These are phyloP conservation scores for Babesia ovata DNA, from an alignment of 169 alveolate genomes.

Conservation along the genomic window DNA sequence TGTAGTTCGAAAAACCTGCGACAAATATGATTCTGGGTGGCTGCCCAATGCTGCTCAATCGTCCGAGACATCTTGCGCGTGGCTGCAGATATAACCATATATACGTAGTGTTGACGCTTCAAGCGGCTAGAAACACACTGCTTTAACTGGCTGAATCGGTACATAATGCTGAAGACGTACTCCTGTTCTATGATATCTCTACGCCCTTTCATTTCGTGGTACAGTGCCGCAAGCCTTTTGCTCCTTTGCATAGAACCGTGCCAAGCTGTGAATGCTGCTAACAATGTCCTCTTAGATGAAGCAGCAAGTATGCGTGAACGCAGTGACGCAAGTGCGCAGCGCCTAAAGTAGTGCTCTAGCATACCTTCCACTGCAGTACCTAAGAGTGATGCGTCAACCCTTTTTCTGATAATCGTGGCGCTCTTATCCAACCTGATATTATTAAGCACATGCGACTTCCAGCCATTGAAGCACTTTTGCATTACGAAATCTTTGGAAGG, in stretches of 20 bases:
- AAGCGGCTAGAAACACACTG: background rate
- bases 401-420: background rate
- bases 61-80: background rate
- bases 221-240: background rate
- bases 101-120: background rate
- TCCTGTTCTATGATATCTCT: background rate
- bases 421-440: background rate
- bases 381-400: background rate
- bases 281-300: background rate
- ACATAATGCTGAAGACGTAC: constrained; percentile 1
- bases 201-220: background rate
- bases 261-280: background rate
- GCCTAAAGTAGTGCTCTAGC: background rate
- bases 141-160: constrained; percentile 7
- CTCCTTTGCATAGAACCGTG: background rate
- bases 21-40: constrained; percentile 3
- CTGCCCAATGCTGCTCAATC: background rate
- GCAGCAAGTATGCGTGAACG: background rate
- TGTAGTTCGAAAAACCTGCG: constrained; percentile 20
- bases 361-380: background rate
- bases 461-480: constrained; percentile 4
- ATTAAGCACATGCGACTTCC: constrained; percentile 12
- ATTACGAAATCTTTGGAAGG: background rate
- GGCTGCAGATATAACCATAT: constrained; percentile 4
- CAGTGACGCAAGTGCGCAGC: background rate